phyloP scores from a whole-genome alignment of 768 basidiomycete genomes.

The Mycena vulgaris region DNA sequence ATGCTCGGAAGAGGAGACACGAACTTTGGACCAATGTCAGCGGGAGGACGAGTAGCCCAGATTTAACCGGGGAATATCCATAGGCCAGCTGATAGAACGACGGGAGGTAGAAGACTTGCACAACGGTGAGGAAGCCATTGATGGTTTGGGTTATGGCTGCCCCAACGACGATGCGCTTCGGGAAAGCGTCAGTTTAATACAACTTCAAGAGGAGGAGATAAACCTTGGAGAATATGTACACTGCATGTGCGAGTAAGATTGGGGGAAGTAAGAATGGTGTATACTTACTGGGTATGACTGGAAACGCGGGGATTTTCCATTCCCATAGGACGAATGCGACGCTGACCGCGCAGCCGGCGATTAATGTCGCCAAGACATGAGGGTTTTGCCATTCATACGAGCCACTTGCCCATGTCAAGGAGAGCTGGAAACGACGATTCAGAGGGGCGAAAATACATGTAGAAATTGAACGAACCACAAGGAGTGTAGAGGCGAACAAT shows the following conservation, averaged over 20 bases:
- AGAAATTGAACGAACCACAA: constrained; percentile 56
- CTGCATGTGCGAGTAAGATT: constrained; percentile 41
- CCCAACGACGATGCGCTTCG: constrained; percentile 63
- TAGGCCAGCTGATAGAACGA: constrained; percentile 72
- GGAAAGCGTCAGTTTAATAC: too few species aligned
- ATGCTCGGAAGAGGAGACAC: constrained; percentile 38
- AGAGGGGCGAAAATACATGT: neutral
- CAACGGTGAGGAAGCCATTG: constrained; percentile 62
- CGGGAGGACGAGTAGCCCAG: constrained; percentile 70
- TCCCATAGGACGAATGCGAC: constrained; percentile 68
- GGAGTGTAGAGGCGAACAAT: constrained; percentile 62
- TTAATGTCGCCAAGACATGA: constrained; percentile 62
- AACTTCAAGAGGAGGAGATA: too few species aligned
- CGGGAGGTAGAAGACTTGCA: constrained; percentile 70
- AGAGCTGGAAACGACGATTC: constrained; percentile 25
- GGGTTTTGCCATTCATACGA: constrained; percentile 69
- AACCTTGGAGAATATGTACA: constrained; percentile 66
- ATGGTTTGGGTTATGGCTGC: constrained; percentile 68
- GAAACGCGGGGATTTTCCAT: constrained; percentile 66
- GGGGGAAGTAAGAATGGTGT: neutral
- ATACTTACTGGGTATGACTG: constrained; percentile 65
- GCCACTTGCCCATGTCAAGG: constrained; percentile 62
- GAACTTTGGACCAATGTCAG: constrained; percentile 69
- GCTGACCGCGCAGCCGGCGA: constrained; percentile 56
- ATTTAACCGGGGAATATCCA: constrained; percentile 68